Base-by-base conservation (phyloP, 495 filamentous ascomycete species). In the Peziza echinospora region DNA sequence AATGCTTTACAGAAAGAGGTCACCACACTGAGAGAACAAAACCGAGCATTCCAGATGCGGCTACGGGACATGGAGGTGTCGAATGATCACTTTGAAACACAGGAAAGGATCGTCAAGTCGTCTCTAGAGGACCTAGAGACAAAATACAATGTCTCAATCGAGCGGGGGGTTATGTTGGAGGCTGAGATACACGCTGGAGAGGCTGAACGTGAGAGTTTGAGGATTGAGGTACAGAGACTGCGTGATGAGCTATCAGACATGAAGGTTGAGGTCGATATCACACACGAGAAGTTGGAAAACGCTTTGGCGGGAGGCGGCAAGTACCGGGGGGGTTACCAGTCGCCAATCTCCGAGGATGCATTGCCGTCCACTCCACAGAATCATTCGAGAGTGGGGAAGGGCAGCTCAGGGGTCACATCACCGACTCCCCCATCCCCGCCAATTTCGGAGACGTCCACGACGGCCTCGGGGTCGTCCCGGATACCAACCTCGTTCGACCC, bases 61-160 rank as follows among this genome's bases (percentile, higher is more conserved):
- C 63, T 97, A 43, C 76, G 89, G 48, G 91, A 97, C 56, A 93
- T 89, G 49, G 89, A 97, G 62, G 91, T 97, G 26, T 80, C 81
- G 51, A 97, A 97, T 63, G 89, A 97, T 70, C 89, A 97, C 60
- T 93, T 84, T 59, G 89, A 97, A 64, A 77, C 86, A 48, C 85
- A 96, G 63, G 85, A 87, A 48, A 76, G 89, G 49, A 84, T 93
- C 56, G 93, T 84, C 16, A 81, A 80, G 16, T 93, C 87, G 40
- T 94, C 87, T 47, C 72, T 94, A 52, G 91, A 97, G 66, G 89
- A 96, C 59, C 65, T 97, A 60, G 89, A 96, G 63, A 87, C 82
- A 46, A 97, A 96, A 60, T 93, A 85, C 63, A 94, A 93, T 60
- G 71, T 87, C 16, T 76, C 85, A 3, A 91, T 96, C 51, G 89